Base-by-base conservation (phyloP, 1,284 basidiomycete genomes). In the Golubevia pallescens region DNA sequence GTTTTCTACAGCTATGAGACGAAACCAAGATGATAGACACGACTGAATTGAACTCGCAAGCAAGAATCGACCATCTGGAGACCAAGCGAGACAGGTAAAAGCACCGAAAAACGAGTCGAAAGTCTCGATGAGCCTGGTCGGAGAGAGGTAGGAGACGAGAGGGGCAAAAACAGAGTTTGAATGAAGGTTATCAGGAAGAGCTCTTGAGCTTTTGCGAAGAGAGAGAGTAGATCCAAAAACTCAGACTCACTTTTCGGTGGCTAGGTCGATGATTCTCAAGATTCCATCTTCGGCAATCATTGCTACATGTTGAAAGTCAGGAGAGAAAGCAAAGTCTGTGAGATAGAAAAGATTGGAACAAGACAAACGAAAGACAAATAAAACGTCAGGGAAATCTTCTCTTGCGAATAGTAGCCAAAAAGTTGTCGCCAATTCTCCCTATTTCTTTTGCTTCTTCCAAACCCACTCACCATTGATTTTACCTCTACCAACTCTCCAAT, bases 11-110 rank as follows among this genome's bases (percentile, higher is more conserved):
- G n/a, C n/a, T n/a, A n/a, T n/a, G n/a, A 58, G 62, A 20, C 2
- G 21, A 20, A 19, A 28, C 0, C 3, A n/a, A n/a, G n/a, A n/a
- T n/a, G n/a, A n/a, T n/a, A n/a, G n/a, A n/a, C n/a, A n/a, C 51
- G 16, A 21, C 2, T 5, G 48, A 19, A 19, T n/a, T n/a, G n/a
- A 23, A 83, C 88, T 64, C 83, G 93, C 93, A 63, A 97, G 87
- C 38, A 98, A 91, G 79, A 97, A 95, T 53, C 94, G 90, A 20
- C 93, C 93, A 85, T 98, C 95, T 0, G 95, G 94, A 7, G 94
- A 95, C 95, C 95, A 98, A 0, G 93, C 91, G 1, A 96, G 90
- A 75, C 92, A 95, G 6, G 91, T 94, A 32, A 99, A 61, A 0
- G 71, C 73, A 21, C 82, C 82, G 70, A 81, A 84, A 71, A 83